A percentile compares a stretch with the other conserved stretches of the same genome.
Evolutionary conservation across 257 asterid species (phyloP).

Genomic region (Prunella vulgaris): DNA sequence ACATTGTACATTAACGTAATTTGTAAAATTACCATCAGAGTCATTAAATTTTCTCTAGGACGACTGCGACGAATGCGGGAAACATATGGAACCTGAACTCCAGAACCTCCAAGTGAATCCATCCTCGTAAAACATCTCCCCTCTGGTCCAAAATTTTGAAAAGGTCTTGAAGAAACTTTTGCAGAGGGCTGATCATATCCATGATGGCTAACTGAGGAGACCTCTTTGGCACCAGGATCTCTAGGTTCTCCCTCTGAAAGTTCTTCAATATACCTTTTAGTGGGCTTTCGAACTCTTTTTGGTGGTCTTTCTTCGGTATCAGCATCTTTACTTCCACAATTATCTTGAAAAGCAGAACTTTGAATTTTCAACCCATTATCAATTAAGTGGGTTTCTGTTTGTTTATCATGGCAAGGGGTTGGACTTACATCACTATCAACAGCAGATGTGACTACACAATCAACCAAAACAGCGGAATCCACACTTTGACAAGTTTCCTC

Average conservation of each 20-base stretch:
- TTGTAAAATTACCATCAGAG: constrained; percentile 62
- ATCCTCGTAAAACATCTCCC: constrained; percentile 55
- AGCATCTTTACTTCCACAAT: constrained; percentile 44
- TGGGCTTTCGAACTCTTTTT: constrained; percentile 89
- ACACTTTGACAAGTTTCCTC: constrained; percentile 34
- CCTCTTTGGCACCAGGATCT: constrained; percentile 51
- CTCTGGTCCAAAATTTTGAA: constrained; percentile 37
- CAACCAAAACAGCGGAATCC: constrained; percentile 32
- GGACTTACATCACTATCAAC: constrained; percentile 30
- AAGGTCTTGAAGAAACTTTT: constrained; percentile 34
- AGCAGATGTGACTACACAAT: constrained; percentile 40
- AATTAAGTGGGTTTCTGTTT: constrained; percentile 28
- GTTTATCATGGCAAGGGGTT: constrained; percentile 26
- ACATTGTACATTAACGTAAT: background rate
- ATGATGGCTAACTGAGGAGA: constrained; percentile 29
- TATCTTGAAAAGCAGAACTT: constrained; percentile 28
- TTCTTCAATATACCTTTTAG: constrained; percentile 86
- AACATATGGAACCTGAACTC: constrained; percentile 79
- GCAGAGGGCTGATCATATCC: constrained; percentile 31
- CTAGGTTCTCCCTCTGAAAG: constrained; percentile 70
- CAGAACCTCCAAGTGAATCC: constrained; percentile 88
- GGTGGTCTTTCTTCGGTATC: constrained; percentile 48
- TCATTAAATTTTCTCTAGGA: constrained; percentile 77
- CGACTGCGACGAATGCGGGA: constrained; percentile 84
- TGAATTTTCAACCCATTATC: constrained; percentile 26